These are phyloP conservation scores for Aristolochia contorta DNA, from an alignment of 164 flowering plant genomes.

Conservation along the genomic window DNA sequence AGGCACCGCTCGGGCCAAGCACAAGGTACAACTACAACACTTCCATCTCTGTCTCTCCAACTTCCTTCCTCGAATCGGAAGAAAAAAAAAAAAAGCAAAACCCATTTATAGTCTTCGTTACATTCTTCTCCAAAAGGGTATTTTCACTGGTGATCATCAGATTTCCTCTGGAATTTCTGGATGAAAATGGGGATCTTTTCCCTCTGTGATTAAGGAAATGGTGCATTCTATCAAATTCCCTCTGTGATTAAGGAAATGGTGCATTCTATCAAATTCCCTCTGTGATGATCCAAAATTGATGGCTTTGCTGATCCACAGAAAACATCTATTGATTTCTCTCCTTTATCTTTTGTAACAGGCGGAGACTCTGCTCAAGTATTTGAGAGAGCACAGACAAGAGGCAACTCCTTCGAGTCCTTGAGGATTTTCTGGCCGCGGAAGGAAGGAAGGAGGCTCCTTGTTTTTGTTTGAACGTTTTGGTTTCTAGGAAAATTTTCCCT, in stretches of 20 bases:
- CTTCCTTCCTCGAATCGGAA: background rate
- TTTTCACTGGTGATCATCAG: background rate
- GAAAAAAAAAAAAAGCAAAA: too few species aligned
- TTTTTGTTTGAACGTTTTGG: background rate
- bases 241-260: background rate
- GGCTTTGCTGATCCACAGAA: background rate
- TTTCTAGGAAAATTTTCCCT: background rate
- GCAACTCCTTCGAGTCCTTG: conserved; percentile 38
- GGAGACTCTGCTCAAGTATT: conserved; percentile 62
- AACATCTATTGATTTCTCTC: background rate
- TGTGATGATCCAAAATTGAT: background rate
- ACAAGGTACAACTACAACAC: conserved; percentile 75
- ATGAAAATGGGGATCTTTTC: too few species aligned
- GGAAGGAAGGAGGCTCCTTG: background rate
- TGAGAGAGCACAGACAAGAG: conserved; percentile 78
- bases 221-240: background rate
- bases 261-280: background rate
- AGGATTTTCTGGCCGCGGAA: background rate
- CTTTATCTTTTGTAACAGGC: conserved; percentile 43
- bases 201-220: background rate
- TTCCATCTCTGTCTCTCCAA: background rate
- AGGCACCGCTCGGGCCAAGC: conserved; percentile 73
- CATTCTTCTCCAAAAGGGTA: background rate
- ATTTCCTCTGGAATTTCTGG: too few species aligned
- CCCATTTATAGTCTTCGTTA: background rate